Evolutionary conservation across 2,329 filamentous ascomycete genomes (phyloP).

Genomic region (Didymella glomerata): DNA sequence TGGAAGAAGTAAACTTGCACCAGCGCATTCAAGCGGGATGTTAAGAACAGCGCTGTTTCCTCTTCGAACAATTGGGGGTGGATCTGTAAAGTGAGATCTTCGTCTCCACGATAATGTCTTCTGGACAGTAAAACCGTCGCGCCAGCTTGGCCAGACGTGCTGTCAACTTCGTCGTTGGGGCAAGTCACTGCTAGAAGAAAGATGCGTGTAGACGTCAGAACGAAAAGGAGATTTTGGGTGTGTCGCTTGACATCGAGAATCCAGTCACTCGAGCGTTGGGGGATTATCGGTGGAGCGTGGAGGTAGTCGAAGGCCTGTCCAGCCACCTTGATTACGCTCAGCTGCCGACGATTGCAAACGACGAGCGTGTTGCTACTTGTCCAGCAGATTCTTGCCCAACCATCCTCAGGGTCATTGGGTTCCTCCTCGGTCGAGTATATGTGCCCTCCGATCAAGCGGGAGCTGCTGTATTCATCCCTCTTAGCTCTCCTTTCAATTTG

Average conservation of each 20-base stretch:
- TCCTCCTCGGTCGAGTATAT: conserved; percentile 17
- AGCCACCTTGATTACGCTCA: conserved; percentile 50
- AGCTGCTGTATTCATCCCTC: conserved; percentile 43
- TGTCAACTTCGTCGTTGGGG: conserved; percentile 34
- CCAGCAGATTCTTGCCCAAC: conserved; percentile 63
- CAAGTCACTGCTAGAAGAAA: conserved; percentile 58
- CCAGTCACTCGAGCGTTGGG: conserved; percentile 51
- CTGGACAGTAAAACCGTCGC: conserved; percentile 56
- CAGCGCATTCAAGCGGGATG: conserved; percentile 45
- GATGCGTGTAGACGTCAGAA: conserved; percentile 65
- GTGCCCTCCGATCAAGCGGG: conserved; percentile 43
- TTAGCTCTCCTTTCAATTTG: conserved; percentile 55
- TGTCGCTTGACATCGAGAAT: conserved; percentile 67
- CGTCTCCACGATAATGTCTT: conserved; percentile 62
- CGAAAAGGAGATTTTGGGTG: conserved; percentile 61
- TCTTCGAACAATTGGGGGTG: conserved; percentile 27
- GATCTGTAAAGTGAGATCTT: conserved; percentile 61
- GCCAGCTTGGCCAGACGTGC: conserved; percentile 33
- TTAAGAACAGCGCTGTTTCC: conserved; percentile 45
- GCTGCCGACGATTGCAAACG: conserved; percentile 59
- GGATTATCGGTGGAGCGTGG: conserved; percentile 37
- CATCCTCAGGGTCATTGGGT: conserved; percentile 47
- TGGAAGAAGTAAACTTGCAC: conserved; percentile 44
- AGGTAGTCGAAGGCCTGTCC: conserved; percentile 30
- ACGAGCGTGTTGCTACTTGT: conserved; percentile 58